Base-by-base conservation (phyloP, 1,284 basidiomycete genomes). In the Ganoderma multipileum region DNA sequence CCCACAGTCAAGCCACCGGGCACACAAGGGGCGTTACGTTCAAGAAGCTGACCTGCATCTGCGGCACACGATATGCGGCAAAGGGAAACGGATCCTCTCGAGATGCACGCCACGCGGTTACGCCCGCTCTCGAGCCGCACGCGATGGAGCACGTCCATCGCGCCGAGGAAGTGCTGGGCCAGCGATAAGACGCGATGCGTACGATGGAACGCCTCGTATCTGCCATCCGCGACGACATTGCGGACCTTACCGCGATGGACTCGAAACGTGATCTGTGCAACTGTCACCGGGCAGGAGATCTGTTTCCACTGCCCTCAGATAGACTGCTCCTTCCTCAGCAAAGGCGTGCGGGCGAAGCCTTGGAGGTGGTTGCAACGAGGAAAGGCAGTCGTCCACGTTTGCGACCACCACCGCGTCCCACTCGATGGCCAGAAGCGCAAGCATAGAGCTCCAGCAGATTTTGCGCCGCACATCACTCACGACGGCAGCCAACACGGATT, bases 1-100 rank as follows among this genome's bases (percentile, higher is more conserved):
- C 55, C 36, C 55, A 38, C 55, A 38, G 36, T n/a, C 55, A n/a
- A 38, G 55, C 55, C 55, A 58, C 55, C 55, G 55, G 55, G 55
- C 55, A 58, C 55, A 38, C 16, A 30, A 55, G 30, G 54, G 18
- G 16, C 26, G 23, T 5, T 12, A 30, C 54, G 28, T 18, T 20
- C 54, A 33, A 18, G 7, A 33, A 9, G 54, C 7, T 2, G 18
- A 8, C 30, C 16, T 26, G 28, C 28, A 55, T 33, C 33, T 20
- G 33, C 12, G 18, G 28, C 55, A 20, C 33, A 38, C 30, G 28
- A 30, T n/a, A 58, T 55, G 54, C 33, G 54, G 54, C 54, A 26
- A 28, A 23, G 47, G n/a, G 23, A 11, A 52, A 52, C 47, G 47
- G 47, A 52, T 52, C 47, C 23, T 14, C 9, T n/a, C 47, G 3